Evolutionary conservation across 2,329 filamentous ascomycete species (phyloP), one percentile per base, ranked within the genome.

Genomic region (Graphilbum ipis-grandicollis): DNA sequence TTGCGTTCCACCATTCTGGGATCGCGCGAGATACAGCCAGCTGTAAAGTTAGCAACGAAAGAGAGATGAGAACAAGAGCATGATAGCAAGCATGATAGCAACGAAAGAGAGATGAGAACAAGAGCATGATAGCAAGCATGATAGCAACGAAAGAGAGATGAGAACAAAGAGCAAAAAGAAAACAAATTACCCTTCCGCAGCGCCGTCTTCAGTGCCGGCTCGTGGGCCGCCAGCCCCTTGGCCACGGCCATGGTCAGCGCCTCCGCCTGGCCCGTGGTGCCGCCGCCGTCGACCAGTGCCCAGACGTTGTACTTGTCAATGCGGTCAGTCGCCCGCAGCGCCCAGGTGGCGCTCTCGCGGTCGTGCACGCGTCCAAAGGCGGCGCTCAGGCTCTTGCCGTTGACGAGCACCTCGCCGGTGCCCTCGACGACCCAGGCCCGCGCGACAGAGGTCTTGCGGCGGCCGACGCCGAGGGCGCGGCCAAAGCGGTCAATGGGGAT

Each of bases 241-340:
- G 81, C 80, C 52, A 96, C 70, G 17, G 83, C 90, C 58, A 98
- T 59, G 31, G 88, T 92, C 50, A 96, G 71, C 25, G 90, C 86
- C 59, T 98, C 90, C 8, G 90, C 88, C 59, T 98, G 92, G 3
- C 90, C 90, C 35, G 90, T 98, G 34, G 81, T 79, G 48, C 90
- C 90, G 46, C 90, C 90, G 39, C 90, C 90, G 41, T 71, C 67
- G 3, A 85, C 82, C 35, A 81, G 59, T 37, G 78, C 86, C 77
- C 84, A 98, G 4, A 94, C 74, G 51, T 98, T 98, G 65, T 98
- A 98, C 58, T 94, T 96, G 65, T 93, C 85, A 45, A 93, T 59
- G 44, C 90, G 68, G 31, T 79, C 66, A 19, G 85, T 92, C 35
- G 75, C 69, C 50, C 86, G 84, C 50, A 98, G 59, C 8, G 88